A percentile compares a stretch with the other conserved stretches of the same genome.
These are phyloP conservation scores for Solanum pimpinellifolium DNA, from an alignment of 257 asterid genomes.

Conservation along the genomic window DNA sequence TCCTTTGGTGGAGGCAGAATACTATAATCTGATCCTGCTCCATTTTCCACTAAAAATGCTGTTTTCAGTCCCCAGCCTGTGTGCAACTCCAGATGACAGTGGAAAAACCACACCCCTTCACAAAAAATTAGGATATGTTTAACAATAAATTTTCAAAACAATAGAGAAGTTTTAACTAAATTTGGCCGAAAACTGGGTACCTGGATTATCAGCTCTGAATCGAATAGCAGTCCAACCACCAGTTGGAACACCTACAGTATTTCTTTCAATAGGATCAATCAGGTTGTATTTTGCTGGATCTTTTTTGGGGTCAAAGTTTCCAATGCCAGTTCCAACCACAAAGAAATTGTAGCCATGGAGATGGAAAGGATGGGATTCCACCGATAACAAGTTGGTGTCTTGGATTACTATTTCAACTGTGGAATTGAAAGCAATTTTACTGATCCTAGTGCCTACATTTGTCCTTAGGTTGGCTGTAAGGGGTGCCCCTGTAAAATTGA, in stretches of 20 bases:
- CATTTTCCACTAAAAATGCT: constrained; percentile 58
- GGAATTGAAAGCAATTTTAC: constrained; percentile 48
- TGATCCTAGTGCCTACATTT: constrained; percentile 22
- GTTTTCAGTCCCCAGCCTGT: constrained; percentile 61
- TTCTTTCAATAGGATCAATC: constrained; percentile 66
- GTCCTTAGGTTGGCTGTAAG: constrained; percentile 57
- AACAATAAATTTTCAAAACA: background rate
- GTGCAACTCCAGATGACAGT: constrained; percentile 61
- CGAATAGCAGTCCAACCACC: constrained; percentile 89
- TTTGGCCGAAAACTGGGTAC: constrained; percentile 7
- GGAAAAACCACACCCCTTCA: constrained; percentile 68
- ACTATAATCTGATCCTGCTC: constrained; percentile 32
- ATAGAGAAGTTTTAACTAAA: background rate
- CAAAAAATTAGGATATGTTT: background rate
- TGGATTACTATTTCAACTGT: constrained; percentile 57
- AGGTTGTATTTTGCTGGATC: constrained; percentile 49
- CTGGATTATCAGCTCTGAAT: constrained; percentile 78
- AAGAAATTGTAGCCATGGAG: constrained; percentile 81
- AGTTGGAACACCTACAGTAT: constrained; percentile 70
- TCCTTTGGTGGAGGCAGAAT: constrained; percentile 58
- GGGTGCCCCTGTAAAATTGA: constrained; percentile 49
- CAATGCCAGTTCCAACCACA: constrained; percentile 58
- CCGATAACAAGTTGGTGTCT: constrained; percentile 50
- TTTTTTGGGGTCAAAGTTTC: constrained; percentile 40
- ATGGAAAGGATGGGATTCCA: constrained; percentile 76